These are phyloP conservation scores for Halophytophthora batemanensis DNA, from an alignment of 352 stramenopile species.

Conservation along the genomic window DNA sequence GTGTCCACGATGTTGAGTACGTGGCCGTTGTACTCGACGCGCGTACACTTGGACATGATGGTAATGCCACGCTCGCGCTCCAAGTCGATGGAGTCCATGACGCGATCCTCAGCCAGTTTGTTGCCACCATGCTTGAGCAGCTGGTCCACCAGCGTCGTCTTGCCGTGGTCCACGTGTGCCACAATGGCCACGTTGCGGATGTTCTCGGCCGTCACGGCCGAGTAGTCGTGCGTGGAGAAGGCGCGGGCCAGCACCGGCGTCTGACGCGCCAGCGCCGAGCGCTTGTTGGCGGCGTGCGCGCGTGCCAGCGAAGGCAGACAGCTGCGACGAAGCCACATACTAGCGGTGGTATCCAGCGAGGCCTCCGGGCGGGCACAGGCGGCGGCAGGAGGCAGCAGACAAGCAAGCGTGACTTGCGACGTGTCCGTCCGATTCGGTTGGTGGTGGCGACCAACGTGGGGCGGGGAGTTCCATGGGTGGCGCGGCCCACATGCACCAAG, in stretches of 20 bases:
- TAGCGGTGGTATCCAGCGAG: conserved; percentile 19
- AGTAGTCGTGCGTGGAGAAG: conserved; percentile 41
- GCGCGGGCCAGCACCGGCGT: conserved; percentile 27
- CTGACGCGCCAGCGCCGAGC: conserved; percentile 28
- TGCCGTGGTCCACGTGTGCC: conserved; percentile 98
- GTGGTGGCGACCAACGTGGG: not conserved
- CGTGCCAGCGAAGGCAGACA: conserved; percentile 42
- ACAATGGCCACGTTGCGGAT: conserved; percentile 91
- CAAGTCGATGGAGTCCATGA: conserved; percentile 98
- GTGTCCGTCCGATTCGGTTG: conserved; percentile 6
- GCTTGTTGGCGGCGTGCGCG: conserved; percentile 21
- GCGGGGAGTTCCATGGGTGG: not conserved
- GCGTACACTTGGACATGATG: conserved; percentile 98
- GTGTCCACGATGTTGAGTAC: conserved; percentile 98
- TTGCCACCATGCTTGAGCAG: conserved; percentile 96
- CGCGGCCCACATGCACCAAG: not conserved
- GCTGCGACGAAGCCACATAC: conserved; percentile 70
- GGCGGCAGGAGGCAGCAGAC: not conserved
- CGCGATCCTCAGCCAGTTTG: conserved; percentile 78
- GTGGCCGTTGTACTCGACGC: conserved; percentile 92
- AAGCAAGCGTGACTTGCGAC: too few relatives aligned
- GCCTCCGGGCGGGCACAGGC: conserved; percentile 3
- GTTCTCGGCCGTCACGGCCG: conserved; percentile 33
- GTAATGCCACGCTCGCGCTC: conserved; percentile 99
- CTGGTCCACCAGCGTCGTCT: conserved; percentile 98